Evolutionary conservation across 2,329 filamentous ascomycete genomes (phyloP).

Genomic region (Chaetomiaceae sp.): DNA sequence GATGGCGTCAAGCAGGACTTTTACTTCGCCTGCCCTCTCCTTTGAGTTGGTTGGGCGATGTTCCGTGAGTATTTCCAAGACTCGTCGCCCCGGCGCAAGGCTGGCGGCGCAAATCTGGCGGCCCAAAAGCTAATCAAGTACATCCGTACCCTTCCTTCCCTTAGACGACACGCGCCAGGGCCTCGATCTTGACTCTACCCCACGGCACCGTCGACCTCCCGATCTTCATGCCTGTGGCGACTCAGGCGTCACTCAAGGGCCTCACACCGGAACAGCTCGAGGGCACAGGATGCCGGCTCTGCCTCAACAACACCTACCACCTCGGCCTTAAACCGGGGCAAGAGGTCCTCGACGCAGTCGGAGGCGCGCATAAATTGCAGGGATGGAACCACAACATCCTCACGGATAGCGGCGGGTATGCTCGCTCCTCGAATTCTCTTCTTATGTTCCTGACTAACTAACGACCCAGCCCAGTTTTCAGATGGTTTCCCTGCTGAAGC

Average conservation of each 20-base stretch:
- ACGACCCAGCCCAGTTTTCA: constrained; percentile 65
- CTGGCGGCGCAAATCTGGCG: too few species aligned
- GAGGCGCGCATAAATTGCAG: constrained; percentile 90
- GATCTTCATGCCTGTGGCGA: constrained; percentile 98
- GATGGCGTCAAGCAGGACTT: constrained; percentile 49
- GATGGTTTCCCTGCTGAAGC: constrained; percentile 93
- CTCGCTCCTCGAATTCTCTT: constrained; percentile 28
- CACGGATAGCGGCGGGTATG: constrained; percentile 70
- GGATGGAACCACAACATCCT: constrained; percentile 94
- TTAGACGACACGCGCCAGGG: constrained; percentile 90
- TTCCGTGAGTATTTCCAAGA: constrained; percentile 57
- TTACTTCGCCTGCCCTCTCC: constrained; percentile 61
- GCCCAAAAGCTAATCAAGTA: too few species aligned
- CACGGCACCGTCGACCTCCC: constrained; percentile 89
- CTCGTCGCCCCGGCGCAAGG: too few species aligned
- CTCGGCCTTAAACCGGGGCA: constrained; percentile 92
- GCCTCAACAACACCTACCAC: constrained; percentile 98
- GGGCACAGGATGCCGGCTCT: constrained; percentile 81
- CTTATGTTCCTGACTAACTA: constrained; percentile 1
- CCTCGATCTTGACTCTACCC: constrained; percentile 79
- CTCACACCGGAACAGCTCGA: constrained; percentile 89
- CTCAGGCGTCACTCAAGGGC: constrained; percentile 92
- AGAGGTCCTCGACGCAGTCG: constrained; percentile 77
- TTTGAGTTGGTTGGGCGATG: constrained; percentile 76
- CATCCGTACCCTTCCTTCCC: too few species aligned